phyloP scores from a whole-genome alignment of 2,329 filamentous ascomycete species.

The Penicillium sp. region DNA sequence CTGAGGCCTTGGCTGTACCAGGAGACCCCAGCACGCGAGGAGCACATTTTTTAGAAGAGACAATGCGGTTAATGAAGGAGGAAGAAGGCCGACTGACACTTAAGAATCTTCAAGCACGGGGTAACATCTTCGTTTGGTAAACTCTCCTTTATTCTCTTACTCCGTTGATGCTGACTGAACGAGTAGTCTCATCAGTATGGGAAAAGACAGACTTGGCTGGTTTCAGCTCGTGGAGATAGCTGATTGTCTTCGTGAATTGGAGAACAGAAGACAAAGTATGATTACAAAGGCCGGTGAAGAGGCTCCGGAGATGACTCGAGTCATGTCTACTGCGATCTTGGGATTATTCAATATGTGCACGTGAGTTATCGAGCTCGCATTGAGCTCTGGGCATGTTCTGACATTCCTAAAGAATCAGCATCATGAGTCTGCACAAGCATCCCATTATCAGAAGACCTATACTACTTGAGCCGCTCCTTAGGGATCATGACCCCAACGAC shows the following conservation, averaged over 20 bases:
- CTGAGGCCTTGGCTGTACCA: constrained; percentile 21
- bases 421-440: too few species aligned
- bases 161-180: too few species aligned
- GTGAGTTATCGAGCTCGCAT: too few species aligned
- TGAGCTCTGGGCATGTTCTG: too few species aligned
- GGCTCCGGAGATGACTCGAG: constrained; percentile 8
- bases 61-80: constrained; percentile 30
- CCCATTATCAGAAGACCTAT: too few species aligned
- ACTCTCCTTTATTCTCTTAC: too few species aligned
- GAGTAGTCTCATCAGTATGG: too few species aligned
- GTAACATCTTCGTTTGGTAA: neutral
- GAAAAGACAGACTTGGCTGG: too few species aligned
- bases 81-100: constrained; percentile 33
- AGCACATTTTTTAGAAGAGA: constrained; percentile 36
- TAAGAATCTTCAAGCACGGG: constrained; percentile 32
- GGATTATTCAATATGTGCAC: constrained; percentile 23
- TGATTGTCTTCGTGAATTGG: constrained; percentile 26
- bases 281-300: constrained; percentile 18
- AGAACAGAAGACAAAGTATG: constrained; percentile 10
- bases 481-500: too few species aligned
- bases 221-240: constrained; percentile 24
- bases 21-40: constrained; percentile 23
- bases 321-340: constrained; percentile 21
- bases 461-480: too few species aligned
- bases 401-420: too few species aligned